Evolutionary conservation across 441 rosid genomes (phyloP), one percentile per base, ranked within the genome.

Genomic region (Aquilaria agallochum): DNA sequence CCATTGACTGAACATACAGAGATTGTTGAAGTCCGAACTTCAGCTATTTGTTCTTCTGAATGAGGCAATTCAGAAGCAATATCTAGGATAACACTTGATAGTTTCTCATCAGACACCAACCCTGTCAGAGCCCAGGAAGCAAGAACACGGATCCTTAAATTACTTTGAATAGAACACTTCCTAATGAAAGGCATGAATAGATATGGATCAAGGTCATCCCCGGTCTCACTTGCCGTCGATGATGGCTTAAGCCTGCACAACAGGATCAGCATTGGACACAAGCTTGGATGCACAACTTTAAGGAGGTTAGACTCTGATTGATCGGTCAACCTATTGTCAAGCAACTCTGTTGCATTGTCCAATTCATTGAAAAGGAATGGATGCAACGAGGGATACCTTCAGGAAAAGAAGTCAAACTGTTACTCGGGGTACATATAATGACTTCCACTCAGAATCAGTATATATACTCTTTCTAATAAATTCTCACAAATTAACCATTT

Each of bases 201-300:
- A 76, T 89, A 91, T 2, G 99, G 99, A 76, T 95, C 97, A 74
- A 95, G 83, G 63, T 81, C 86, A 80, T 89, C 97, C 58, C 96
- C 96, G 68, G 75, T 74, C 81, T 95, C 95, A 72, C 96, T 85
- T 13, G 97, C 87, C 63, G 87, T 77, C 58, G 99, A 64, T 63
- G 99, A 91, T 64, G 99, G 96, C 82, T 89, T 95, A 58, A 95
- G 96, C 87, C 97, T 88, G 36, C 96, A 91, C 72, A 95, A 78
- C 68, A 95, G 91, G 73, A 95, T 89, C 76, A 91, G 81, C 75
- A 95, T 76, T 34, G 99, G 97, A 75, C 99, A 95, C 78, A 95
- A 75, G 82, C 99, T 95, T 54, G 99, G 99, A 71, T 89, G 97
- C 55, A 95, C 97, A 69, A 62, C 82, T 68, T 83, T 91, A 59